These are phyloP conservation scores for Ostreobium quekettii DNA, from an alignment of 139 green algal genomes.

Conservation along the genomic window DNA sequence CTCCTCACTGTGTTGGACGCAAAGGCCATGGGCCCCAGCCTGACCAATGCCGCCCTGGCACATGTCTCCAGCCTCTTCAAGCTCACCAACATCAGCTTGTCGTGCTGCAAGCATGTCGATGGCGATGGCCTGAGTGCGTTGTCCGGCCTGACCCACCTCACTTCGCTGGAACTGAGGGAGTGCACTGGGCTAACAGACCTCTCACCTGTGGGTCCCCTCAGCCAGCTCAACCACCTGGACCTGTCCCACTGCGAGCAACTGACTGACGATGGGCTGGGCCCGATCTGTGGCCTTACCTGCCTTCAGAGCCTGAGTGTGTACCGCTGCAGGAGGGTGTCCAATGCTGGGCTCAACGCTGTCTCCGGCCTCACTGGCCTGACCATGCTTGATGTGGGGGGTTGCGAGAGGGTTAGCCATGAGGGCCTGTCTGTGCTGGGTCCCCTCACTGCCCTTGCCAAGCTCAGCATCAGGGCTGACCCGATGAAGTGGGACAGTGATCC, in stretches of 20 bases:
- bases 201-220: not conserved
- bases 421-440: not conserved
- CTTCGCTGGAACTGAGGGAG: not conserved
- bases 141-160: not conserved
- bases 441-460: not conserved
- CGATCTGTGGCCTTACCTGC: not conserved
- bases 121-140: not conserved
- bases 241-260: not conserved
- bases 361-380: not conserved
- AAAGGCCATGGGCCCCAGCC: not conserved
- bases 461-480: not conserved
- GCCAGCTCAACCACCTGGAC: not conserved
- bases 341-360: not conserved
- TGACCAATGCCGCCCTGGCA: not conserved
- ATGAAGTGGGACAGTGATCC: not conserved
- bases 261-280: not conserved
- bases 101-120: not conserved
- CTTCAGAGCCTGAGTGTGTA: not conserved
- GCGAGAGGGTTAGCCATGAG: not conserved
- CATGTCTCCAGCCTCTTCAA: not conserved
- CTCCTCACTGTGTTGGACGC: not conserved
- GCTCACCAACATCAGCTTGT: not conserved
- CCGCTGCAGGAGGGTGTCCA: not conserved
- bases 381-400: not conserved
- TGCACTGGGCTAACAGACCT: not conserved